Evolutionary conservation across 2,329 filamentous ascomycete genomes (phyloP), one percentile per base, ranked within the genome.

Genomic region (Teratosphaeriaceae sp.): DNA sequence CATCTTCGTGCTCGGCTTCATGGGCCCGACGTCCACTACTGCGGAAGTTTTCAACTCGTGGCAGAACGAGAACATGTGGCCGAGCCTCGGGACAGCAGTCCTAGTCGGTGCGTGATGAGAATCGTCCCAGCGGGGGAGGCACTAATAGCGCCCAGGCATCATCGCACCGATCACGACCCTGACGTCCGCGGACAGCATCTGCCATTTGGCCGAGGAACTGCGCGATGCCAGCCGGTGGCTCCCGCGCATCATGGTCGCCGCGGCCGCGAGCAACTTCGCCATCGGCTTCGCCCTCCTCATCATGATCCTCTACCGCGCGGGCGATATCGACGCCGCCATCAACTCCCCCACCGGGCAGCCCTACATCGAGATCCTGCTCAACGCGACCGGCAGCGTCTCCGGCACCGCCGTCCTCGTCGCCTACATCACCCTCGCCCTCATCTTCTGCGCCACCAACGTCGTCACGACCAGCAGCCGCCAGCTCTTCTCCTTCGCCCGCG

Each of bases 161-260:
- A 42, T 50, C 24, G 40, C 45, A n/a, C 44, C 49, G 23, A 46
- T 49, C 21, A 50, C 47, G 11, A 44, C 44, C 11, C 34, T 45
- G 3, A 43, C 39, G 12, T 31, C 37, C 16, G 37, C 42, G 6
- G 44, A 49, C 20, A 42, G 27, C 22, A 44, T 50, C 16, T 54
- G 44, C 19, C 50, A 52, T 40, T 33, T 54, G 2, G 42, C 44
- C 11, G 52, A 54, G 39, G 50, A 54, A 35, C 27, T 47, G 1
- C 31, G 46, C 23, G 45, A 55, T 27, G 52, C 51, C 2, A 42
- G 48, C 2, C 44, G 41, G 13, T 45, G 43, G 5, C 38, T 58
- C 5, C 56, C 55, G 2, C 42, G 50, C 15, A 45, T 43, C 13
- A 59, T 59, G 52, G 42, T 53, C 24, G 42, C 40, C n/a, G 45